A percentile compares a stretch with the other conserved stretches of the same genome.
Evolutionary conservation across 768 basidiomycete genomes (phyloP).

Genomic region (Suillus brevipes): DNA sequence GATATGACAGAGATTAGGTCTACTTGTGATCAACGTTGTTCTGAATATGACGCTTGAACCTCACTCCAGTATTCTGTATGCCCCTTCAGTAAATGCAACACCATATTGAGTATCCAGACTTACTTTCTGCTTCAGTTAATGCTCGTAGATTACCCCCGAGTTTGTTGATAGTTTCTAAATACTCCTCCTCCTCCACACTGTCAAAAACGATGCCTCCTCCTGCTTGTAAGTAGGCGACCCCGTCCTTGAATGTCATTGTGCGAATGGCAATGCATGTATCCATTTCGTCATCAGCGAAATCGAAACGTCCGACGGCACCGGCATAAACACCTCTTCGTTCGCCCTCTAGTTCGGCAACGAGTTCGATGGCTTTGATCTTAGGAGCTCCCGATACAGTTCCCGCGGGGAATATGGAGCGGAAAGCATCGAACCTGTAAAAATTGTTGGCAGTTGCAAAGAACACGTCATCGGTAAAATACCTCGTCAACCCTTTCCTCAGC

Average conservation of each 20-base stretch:
- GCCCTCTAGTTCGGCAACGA: conserved; percentile 81
- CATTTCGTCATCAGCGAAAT: conserved; percentile 93
- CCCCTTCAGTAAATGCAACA: conserved; percentile 20
- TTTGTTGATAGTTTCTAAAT: conserved; percentile 94
- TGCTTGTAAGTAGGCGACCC: conserved; percentile 88
- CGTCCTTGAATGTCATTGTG: conserved; percentile 96
- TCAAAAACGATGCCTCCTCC: conserved; percentile 98
- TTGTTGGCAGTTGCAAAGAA: conserved; percentile 1
- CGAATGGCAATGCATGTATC: conserved; percentile 99
- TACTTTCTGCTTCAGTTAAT: conserved; percentile 85
- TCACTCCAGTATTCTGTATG: conserved; percentile 68
- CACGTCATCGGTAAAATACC: conserved; percentile 46
- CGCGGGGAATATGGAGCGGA: conserved; percentile 98
- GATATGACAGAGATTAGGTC: conserved; percentile 1
- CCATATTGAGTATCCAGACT: conserved; percentile 32
- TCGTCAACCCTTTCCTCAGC: conserved; percentile 77
- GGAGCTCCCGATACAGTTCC: conserved; percentile 99
- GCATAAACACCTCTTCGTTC: conserved; percentile 94
- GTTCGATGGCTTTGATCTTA: conserved; percentile 97
- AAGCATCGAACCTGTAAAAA: conserved; percentile 84
- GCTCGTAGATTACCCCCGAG: conserved; percentile 84
- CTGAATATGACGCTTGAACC: conserved; percentile 50
- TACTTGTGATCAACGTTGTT: conserved; percentile 16
- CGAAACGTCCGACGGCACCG: conserved; percentile 96
- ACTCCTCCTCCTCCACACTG: conserved; percentile 97